A percentile compares a stretch with the other conserved stretches of the same genome.
These are phyloP conservation scores for Suillus bovinus DNA, from an alignment of 768 basidiomycete species.

Conservation along the genomic window DNA sequence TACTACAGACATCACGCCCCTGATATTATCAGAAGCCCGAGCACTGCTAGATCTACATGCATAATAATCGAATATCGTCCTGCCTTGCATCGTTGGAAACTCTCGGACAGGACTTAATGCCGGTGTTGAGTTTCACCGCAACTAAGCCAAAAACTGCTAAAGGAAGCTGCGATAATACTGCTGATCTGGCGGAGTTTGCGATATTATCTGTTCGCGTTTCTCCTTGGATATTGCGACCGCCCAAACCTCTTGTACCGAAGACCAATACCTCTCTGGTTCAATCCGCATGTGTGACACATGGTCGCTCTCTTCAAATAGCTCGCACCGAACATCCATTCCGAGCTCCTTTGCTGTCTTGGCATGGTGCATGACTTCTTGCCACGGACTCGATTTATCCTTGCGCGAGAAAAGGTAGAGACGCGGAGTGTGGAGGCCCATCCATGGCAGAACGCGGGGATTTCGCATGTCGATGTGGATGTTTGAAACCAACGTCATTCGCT, in stretches of 20 bases:
- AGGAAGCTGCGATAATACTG: no score
- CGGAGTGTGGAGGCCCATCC: constrained; percentile 32
- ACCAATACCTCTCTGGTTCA: constrained; percentile 32
- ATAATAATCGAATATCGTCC: no score
- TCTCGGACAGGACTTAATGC: no score
- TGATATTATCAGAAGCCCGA: no score
- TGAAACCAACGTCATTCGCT: constrained; percentile 12
- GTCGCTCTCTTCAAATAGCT: constrained; percentile 34
- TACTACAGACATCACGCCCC: no score
- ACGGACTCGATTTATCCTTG: constrained; percentile 32
- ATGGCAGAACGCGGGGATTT: constrained; percentile 30
- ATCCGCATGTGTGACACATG: constrained; percentile 37
- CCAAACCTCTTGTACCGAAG: constrained; percentile 25
- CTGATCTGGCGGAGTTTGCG: no score
- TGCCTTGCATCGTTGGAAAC: no score
- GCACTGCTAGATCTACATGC: no score
- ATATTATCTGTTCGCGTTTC: no score
- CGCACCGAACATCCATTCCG: constrained; percentile 28
- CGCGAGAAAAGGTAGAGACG: constrained; percentile 38
- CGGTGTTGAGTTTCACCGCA: no score
- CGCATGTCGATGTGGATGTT: constrained; percentile 17
- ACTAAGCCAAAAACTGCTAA: no score
- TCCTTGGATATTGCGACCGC: constrained; percentile 13
- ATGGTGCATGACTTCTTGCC: constrained; percentile 27
- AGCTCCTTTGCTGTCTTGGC: constrained; percentile 20